phyloP scores from a whole-genome alignment of 257 asterid genomes.

The Scutellaria barbata region DNA sequence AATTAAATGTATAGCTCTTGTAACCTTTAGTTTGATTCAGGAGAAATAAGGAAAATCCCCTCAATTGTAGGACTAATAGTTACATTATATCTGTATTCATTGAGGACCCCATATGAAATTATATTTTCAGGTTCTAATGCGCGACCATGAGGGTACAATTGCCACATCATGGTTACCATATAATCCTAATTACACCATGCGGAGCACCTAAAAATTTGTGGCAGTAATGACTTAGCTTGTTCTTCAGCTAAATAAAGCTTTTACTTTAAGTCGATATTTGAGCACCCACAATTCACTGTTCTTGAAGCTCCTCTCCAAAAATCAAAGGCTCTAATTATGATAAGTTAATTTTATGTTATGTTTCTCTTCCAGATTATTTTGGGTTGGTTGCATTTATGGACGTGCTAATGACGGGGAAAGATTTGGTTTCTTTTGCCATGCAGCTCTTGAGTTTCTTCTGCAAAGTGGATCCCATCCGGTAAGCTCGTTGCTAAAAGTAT shows the following conservation, averaged over 20 bases:
- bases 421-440: constrained; percentile 95
- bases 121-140: constrained; percentile 15
- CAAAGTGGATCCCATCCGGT: constrained; percentile 94
- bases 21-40: background rate
- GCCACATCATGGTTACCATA: background rate
- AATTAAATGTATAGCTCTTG: background rate
- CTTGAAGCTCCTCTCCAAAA: constrained; percentile 5
- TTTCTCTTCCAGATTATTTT: constrained; percentile 66
- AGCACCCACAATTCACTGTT: constrained; percentile 1
- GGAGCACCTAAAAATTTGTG: constrained; percentile 2
- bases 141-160: constrained; percentile 7
- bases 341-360: constrained; percentile 29
- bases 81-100: background rate
- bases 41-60: background rate
- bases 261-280: constrained; percentile 19
- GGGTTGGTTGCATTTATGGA: constrained; percentile 88
- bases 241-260: constrained; percentile 6
- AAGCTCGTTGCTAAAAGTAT: constrained; percentile 44
- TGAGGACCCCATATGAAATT: constrained; percentile 2
- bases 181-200: background rate
- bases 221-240: constrained; percentile 22
- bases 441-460: constrained; percentile 95
- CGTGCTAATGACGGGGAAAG: constrained; percentile 84
- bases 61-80: background rate
- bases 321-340: constrained; percentile 23